Evolutionary conservation across 176 grass and related monocot species (phyloP), one percentile per base, ranked within the genome.

Genomic region (Rhynchospora pubera): DNA sequence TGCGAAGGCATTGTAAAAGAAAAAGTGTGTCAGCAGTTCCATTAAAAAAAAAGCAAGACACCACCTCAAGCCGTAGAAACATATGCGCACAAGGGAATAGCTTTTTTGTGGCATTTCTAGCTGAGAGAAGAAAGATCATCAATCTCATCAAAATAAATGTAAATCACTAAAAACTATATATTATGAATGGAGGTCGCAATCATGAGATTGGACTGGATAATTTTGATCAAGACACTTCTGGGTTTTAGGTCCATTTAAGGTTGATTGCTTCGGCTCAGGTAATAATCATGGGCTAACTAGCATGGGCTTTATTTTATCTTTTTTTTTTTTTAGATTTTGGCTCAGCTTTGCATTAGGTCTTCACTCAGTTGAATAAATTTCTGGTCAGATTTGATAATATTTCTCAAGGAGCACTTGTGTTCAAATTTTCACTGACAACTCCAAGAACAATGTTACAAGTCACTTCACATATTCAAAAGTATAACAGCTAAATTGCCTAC

Each of bases 1-100:
- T 80, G 91, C 89, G 60, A 98, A 98, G 22, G 95, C 87, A 72
- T 98, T 98, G 85, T 98, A 98, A 61, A 90, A 93, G 79, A 91
- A 91, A 64, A 94, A 88, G 76, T 98, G 95, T 83, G 92, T 94
- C 73, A 98, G 85, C 22, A 78, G 83, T 88, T 98, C 92, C 62
- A 98, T 98, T 39, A 98, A 85, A 52, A 94, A 45, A 59, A 98
- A 90, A 84, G 47, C 83, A 66, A 90, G 43, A 70, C 87, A 77
- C 92, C 92, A 98, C 79, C 90, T 91, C 24, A 94, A 57, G 6
- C 95, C 92, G 78, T 98, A 98, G 23, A 23, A 79, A 85, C 62
- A 75, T 66, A 98, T 94, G 88, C 92, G 86, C 14, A 46, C 57
- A 85, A 82, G n/a, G 16, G 92, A 94, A 87, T 91, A 93, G 22